Conservation (phyloP, 164 flowering plant species). For the Buxus sempervirens region DNA sequence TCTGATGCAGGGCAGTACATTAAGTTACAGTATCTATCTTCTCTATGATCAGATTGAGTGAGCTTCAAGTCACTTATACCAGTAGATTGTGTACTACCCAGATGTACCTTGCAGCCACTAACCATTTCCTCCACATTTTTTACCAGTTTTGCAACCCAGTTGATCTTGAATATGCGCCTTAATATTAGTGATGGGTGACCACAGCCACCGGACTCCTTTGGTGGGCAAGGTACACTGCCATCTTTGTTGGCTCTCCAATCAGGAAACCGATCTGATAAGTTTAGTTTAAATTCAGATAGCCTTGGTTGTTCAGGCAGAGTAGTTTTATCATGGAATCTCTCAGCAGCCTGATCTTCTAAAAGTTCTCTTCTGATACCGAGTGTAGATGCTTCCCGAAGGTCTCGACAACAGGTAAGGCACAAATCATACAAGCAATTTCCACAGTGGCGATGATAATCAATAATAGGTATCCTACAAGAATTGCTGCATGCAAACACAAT, state of each 20-base stretch:
- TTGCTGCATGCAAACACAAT: constrained; percentile 49
- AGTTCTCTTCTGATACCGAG: constrained; percentile 17
- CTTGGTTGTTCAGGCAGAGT: constrained; percentile 18
- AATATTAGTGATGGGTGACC: constrained; percentile 49
- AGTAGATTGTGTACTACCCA: constrained; percentile 20
- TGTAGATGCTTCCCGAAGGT: constrained; percentile 60
- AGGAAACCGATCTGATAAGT: constrained; percentile 35
- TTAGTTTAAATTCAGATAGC: constrained; percentile 25
- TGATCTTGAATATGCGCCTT: constrained; percentile 86
- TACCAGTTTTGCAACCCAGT: constrained; percentile 94
- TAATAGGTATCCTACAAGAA: constrained; percentile 76
- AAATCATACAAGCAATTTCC: constrained; percentile 78
- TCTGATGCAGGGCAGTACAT: constrained; percentile 67
- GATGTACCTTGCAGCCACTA: constrained; percentile 60
- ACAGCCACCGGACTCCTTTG: constrained; percentile 81
- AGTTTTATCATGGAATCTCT: constrained; percentile 27
- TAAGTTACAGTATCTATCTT: constrained; percentile 54
- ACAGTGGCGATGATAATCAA: constrained; percentile 94
- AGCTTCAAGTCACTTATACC: constrained; percentile 24
- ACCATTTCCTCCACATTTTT: constrained; percentile 97
- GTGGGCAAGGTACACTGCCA: constrained; percentile 88
- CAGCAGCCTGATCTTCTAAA: constrained; percentile 22
- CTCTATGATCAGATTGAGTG: constrained; percentile 42
- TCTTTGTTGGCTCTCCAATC: constrained; percentile 69
- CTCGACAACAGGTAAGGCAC: constrained; percentile 84